A percentile compares a stretch with the other conserved stretches of the same genome.
Conservation (phyloP, 2,329 filamentous ascomycete genomes). For the Blastomyces percursus region DNA sequence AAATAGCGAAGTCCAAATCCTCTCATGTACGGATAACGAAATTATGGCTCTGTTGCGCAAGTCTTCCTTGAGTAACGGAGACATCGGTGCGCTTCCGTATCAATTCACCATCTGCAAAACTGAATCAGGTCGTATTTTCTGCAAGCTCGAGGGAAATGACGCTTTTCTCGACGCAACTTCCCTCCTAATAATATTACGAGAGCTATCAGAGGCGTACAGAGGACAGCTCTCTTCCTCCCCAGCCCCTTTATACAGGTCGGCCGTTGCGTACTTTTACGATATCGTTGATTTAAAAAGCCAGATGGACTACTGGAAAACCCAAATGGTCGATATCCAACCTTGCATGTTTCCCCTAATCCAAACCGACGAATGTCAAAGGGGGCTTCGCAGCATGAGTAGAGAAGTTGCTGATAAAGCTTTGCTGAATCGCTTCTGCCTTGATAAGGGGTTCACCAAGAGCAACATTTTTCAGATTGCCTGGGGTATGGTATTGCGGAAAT, state of each 20-base stretch:
- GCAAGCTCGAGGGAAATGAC: conserved; percentile 10
- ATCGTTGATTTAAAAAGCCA: not conserved
- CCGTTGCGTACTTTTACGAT: conserved; percentile 5
- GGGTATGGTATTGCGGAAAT: conserved; percentile 26
- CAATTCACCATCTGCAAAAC: conserved; percentile 12
- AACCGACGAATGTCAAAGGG: not conserved
- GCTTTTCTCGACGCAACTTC: conserved; percentile 13
- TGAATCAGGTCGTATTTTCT: conserved; percentile 6
- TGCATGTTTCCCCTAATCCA: conserved; percentile 6
- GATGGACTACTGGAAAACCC: conserved; percentile 8
- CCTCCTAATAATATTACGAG: conserved; percentile 8
- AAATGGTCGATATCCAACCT: conserved; percentile 5
- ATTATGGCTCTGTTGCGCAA: not conserved
- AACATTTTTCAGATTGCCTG: conserved; percentile 31
- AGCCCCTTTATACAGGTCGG: conserved; percentile 2
- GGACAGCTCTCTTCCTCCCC: not conserved
- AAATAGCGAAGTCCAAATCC: not conserved
- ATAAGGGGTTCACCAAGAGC: conserved; percentile 12
- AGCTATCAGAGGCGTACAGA: conserved; percentile 5
- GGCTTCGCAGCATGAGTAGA: not conserved
- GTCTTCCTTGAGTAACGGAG: not conserved
- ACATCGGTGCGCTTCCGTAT: not conserved
- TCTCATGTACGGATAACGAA: not conserved
- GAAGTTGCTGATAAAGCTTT: not conserved
- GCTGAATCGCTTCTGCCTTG: conserved; percentile 6